Conservation (phyloP, 2,329 filamentous ascomycete genomes). For the Septoria linicola region DNA sequence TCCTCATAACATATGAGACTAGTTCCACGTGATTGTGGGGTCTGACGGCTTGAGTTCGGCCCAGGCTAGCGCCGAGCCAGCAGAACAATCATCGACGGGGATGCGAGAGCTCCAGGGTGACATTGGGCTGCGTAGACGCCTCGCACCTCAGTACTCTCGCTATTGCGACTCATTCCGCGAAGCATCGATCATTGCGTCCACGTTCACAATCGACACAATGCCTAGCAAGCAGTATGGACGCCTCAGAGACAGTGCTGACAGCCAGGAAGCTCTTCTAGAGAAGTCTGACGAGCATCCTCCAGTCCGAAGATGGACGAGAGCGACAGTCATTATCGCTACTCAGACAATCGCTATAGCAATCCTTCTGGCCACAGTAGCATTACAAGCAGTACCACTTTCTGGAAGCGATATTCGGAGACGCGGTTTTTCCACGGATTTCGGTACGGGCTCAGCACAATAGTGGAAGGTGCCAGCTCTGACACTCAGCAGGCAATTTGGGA, state of each 20-base stretch:
- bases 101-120: too few relatives aligned
- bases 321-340: neutral
- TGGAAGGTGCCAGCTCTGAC: neutral
- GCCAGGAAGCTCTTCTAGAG: constrained; percentile 5
- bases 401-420: neutral
- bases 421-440: constrained; percentile 5
- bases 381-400: neutral
- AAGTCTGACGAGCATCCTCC: neutral
- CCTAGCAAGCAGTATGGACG: neutral
- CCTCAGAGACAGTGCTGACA: neutral
- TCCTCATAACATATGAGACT: too few relatives aligned
- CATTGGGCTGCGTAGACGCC: too few relatives aligned
- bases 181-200: neutral
- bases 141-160: too few relatives aligned
- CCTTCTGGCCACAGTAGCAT: neutral
- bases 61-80: too few relatives aligned
- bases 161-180: neutral
- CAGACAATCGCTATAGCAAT: constrained; percentile 4
- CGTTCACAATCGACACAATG: neutral
- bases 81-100: too few relatives aligned
- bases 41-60: too few relatives aligned
- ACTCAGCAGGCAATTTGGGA: neutral
- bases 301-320: neutral
- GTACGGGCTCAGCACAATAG: neutral
- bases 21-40: too few relatives aligned